Conservation (phyloP, 148 eudicot genomes). For the Tetragonia tetragonoides region DNA sequence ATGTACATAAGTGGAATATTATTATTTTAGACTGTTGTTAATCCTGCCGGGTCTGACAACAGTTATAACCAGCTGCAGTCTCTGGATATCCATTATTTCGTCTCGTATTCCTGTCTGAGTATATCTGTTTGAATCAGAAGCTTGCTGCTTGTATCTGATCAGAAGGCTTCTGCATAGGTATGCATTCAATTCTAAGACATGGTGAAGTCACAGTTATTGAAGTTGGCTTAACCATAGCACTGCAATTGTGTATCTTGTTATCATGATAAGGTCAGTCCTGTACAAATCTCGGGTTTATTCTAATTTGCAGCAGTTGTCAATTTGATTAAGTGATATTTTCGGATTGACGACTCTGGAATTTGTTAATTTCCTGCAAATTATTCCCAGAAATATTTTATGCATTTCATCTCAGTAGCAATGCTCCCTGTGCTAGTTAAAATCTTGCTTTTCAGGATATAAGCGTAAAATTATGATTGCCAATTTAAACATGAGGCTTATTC, state of each 20-base stretch:
- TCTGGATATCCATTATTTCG: constrained; percentile 1
- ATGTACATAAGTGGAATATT: constrained; percentile 18
- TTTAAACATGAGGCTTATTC: no score
- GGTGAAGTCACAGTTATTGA: constrained; percentile 28
- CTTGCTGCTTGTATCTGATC: constrained; percentile 2
- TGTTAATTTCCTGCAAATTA: background rate
- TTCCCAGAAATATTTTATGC: background rate
- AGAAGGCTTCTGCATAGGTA: constrained; percentile 11
- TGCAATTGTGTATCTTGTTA: constrained; percentile 5
- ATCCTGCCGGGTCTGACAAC: background rate
- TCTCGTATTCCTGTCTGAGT: background rate
- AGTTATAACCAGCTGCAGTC: background rate
- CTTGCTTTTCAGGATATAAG: no score
- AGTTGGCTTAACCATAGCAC: constrained; percentile 21
- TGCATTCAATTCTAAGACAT: constrained; percentile 1
- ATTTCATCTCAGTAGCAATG: background rate
- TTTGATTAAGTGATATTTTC: background rate
- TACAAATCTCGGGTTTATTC: constrained; percentile 16
- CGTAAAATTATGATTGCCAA: no score
- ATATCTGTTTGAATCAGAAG: background rate
- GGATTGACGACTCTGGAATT: background rate
- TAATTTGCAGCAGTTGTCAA: constrained; percentile 6
- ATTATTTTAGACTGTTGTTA: constrained; percentile 7
- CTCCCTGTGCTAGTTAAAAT: background rate
- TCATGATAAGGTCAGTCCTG: constrained; percentile 16